Conservation (phyloP, 2,329 filamentous ascomycete genomes). For the Anisogramma anomala region DNA sequence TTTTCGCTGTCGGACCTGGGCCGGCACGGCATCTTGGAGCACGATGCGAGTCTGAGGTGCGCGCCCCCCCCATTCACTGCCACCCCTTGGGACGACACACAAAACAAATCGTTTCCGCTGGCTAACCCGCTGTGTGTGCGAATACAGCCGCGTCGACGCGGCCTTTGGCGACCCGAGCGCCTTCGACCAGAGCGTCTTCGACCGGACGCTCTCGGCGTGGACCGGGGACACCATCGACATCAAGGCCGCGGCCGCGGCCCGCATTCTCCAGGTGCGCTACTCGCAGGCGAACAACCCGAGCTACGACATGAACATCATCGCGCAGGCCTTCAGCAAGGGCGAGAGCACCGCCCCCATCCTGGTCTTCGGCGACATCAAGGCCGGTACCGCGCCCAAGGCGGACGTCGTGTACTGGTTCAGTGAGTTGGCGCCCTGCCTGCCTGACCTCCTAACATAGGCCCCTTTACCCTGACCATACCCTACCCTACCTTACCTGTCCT, state of each 20-base stretch:
- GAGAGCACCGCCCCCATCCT: conserved; percentile 37
- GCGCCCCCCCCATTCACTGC: not conserved
- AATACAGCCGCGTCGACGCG: conserved; percentile 36
- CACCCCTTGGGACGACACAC: too few relatives aligned
- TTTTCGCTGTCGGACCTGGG: conserved; percentile 24
- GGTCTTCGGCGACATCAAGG: conserved; percentile 32
- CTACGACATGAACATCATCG: conserved; percentile 30
- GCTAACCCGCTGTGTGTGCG: too few relatives aligned
- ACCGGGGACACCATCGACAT: conserved; percentile 2
- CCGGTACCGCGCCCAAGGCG: conserved; percentile 26
- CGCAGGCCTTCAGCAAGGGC: conserved; percentile 35
- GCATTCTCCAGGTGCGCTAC: conserved; percentile 2
- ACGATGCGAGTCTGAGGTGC: conserved; percentile 35
- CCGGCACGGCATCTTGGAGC: conserved; percentile 35
- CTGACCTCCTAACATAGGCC: too few relatives aligned
- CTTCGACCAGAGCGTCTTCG: conserved; percentile 40
- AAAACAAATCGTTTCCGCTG: too few relatives aligned
- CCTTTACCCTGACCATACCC: too few relatives aligned
- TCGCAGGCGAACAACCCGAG: conserved; percentile 4
- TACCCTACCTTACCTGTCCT: too few relatives aligned
- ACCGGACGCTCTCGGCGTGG: not conserved
- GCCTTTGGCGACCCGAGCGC: conserved; percentile 38
- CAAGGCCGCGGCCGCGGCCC: conserved; percentile 2
- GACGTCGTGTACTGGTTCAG: conserved; percentile 34
- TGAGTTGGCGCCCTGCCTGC: too few relatives aligned